phyloP scores from a whole-genome alignment of 768 basidiomycete genomes.

The Coprinellus aureogranulatus region DNA sequence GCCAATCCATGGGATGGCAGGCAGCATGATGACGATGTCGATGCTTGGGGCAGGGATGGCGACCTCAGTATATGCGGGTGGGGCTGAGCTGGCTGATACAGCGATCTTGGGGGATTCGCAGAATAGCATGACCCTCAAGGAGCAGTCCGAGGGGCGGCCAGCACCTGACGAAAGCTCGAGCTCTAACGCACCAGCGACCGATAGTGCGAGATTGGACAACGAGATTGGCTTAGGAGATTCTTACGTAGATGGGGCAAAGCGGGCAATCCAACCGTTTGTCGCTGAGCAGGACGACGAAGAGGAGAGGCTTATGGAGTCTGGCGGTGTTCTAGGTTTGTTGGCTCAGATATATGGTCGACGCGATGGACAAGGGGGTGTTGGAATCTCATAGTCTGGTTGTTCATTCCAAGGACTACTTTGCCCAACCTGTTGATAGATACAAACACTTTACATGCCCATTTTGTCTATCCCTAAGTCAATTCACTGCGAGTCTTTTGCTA shows the following conservation, averaged over 20 bases:
- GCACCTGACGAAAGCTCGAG: conserved; percentile 11
- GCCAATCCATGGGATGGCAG: conserved; percentile 24
- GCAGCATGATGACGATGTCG: conserved; percentile 49
- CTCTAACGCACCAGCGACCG: conserved; percentile 5
- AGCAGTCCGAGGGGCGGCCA: not conserved
- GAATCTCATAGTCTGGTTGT: conserved; percentile 26
- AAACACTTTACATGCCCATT: too few relatives aligned
- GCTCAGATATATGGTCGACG: conserved; percentile 80
- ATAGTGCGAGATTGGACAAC: conserved; percentile 10
- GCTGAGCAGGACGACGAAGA: conserved; percentile 61
- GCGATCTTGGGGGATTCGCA: conserved; percentile 76
- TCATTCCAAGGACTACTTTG: too few relatives aligned
- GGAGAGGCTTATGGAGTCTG: conserved; percentile 63
- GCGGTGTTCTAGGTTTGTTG: conserved; percentile 79
- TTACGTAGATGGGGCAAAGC: conserved; percentile 67
- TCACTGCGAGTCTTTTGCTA: conserved; percentile 39
- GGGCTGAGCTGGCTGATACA: conserved; percentile 59
- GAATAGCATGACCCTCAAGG: conserved; percentile 24
- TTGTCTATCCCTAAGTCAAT: not conserved
- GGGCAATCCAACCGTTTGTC: conserved; percentile 33
- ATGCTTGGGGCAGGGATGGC: conserved; percentile 38
- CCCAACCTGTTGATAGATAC: too few relatives aligned
- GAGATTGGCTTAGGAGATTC: conserved; percentile 66
- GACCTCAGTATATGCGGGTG: conserved; percentile 47
- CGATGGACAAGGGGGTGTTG: conserved; percentile 45